Evolutionary conservation across 371 early-diverging fungal genomes (phyloP).

Genomic region (Smittium mucronatum): DNA sequence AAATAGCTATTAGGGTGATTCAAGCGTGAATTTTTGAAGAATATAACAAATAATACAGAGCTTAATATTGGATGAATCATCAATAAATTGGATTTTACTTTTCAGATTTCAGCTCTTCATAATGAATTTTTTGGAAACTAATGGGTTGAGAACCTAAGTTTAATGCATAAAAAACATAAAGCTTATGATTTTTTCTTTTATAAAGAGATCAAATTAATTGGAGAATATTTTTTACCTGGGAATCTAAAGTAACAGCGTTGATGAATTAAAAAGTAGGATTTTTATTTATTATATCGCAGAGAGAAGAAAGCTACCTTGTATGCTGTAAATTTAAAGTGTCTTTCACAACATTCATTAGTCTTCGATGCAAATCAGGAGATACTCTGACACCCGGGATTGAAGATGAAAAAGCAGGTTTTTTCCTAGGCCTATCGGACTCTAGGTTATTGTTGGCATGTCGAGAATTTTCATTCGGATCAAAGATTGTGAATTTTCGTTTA

Average conservation of each 20-base stretch:
- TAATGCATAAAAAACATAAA: neutral
- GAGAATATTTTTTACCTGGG: neutral
- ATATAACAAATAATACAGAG: neutral
- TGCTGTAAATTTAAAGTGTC: neutral
- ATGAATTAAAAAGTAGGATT: neutral
- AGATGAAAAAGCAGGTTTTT: neutral
- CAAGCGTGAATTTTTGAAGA: neutral
- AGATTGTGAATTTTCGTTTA: neutral
- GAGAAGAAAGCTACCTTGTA: neutral
- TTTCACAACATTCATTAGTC: neutral
- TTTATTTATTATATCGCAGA: neutral
- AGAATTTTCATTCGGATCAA: neutral
- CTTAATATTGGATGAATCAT: neutral
- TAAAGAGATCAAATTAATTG: neutral
- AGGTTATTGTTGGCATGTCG: neutral
- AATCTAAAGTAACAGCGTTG: neutral
- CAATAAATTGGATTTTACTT: constrained; percentile 8
- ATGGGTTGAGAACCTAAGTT: constrained; percentile 11
- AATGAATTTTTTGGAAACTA: constrained; percentile 7
- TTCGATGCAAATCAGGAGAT: neutral
- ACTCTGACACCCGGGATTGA: neutral
- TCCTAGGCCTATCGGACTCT: neutral
- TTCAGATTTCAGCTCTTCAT: constrained; percentile 1
- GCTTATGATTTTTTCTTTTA: neutral
- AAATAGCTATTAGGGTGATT: constrained; percentile 41